Evolutionary conservation across 2,329 filamentous ascomycete genomes (phyloP).

Genomic region (Fusarium aywerte): DNA sequence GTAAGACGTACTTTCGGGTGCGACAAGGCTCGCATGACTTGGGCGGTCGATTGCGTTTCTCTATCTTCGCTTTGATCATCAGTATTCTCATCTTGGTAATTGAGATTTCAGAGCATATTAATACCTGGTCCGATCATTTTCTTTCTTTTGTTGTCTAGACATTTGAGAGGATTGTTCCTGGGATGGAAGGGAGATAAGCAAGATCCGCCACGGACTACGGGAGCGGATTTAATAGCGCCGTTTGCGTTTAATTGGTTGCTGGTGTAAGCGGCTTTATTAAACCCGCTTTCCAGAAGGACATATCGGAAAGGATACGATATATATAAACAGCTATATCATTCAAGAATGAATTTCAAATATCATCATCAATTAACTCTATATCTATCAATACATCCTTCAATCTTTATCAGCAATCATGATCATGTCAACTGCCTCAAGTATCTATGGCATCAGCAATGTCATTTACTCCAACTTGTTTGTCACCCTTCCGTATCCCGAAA

Average conservation of each 20-base stretch:
- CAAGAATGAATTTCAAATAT: accelerated
- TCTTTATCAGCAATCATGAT: slow-evolving; percentile 1
- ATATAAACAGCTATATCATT: slow-evolving; percentile 4
- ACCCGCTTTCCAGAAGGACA: not conserved
- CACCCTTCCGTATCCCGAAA: slow-evolving; percentile 39
- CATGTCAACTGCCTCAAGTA: slow-evolving; percentile 29
- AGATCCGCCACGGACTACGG: not conserved
- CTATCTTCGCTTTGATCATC: slow-evolving; percentile 30
- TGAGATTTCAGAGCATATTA: accelerated
- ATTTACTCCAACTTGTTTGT: slow-evolving; percentile 38
- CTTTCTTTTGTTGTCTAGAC: not conserved
- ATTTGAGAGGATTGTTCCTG: not conserved
- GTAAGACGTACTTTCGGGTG: slow-evolving; percentile 46
- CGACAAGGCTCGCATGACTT: slow-evolving; percentile 52
- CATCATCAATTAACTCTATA: not conserved
- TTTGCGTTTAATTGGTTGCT: not conserved
- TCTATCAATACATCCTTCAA: accelerated
- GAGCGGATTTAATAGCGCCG: slow-evolving; percentile 38
- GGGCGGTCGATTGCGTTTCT: slow-evolving; percentile 51
- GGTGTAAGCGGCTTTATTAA: slow-evolving; percentile 30
- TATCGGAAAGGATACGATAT: not conserved
- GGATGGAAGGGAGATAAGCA: slow-evolving; percentile 18
- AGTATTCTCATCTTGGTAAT: not conserved
- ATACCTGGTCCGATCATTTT: not conserved
- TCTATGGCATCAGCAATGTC: slow-evolving; percentile 18